Evolutionary conservation across 805 yeast species (phyloP), one percentile per base, ranked within the genome.

Genomic region (Torulaspora maleeae): DNA sequence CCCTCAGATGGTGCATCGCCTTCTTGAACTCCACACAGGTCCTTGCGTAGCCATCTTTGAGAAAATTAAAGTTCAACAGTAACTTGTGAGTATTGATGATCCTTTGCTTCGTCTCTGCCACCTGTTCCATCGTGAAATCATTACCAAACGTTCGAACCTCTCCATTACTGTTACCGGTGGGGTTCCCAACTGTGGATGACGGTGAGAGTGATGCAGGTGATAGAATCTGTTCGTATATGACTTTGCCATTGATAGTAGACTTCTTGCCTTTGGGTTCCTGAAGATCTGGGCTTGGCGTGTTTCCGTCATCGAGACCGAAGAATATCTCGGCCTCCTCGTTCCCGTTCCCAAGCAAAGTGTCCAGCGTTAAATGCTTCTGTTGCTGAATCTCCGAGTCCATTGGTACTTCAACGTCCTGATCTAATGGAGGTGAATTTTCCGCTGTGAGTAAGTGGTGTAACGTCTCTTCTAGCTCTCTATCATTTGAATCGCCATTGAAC

Each of bases 121-220:
- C 56, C 48, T 63, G 68, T 9, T 43, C 33, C 61, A 61, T 58
- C 6, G 67, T 59, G 35, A 50, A 62, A 41, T 60, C 61, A 28
- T 59, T 59, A 15, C 64, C 56, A 10, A 54, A 42, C 47, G 59
- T 59, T 13, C 15, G n/a, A n/a, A 9, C 30, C n/a, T 27, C 30
- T 27, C 51, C 52, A 13, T 41, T 8, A 11, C 16, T 36, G 20
- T 41, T 34, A 20, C 27, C 37, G 12, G 44, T 29, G 12, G 27
- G 24, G 32, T 45, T 38, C 15, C 52, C 52, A 47, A 52, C 53
- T 27, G 53, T 56, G 39, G 67, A 60, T 5, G 58, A 51, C 8
- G 72, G 67, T 10, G 67, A 54, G 22, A 68, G 45, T 1, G 72
- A 68, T 19, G 58, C 70, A 3, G 73, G 73, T 6, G 71, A 62